Base-by-base conservation (phyloP, 495 filamentous ascomycete species). In the Margaritispora aquatica region DNA sequence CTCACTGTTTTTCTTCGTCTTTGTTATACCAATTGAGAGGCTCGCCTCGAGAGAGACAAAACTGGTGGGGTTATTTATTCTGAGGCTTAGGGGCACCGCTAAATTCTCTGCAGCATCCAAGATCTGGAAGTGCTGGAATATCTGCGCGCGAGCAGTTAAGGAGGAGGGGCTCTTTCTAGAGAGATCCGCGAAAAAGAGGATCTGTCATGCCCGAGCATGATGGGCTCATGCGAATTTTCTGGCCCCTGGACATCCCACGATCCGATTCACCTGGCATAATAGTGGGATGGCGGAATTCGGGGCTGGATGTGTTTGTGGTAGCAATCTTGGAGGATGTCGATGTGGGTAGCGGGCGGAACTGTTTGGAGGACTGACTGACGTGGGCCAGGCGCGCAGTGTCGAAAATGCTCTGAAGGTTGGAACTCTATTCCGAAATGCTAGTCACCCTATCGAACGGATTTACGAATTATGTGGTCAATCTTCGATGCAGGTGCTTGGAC, bases 191-290 rank as follows among this genome's bases (percentile, higher is more conserved):
- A n/a, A 1, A 21, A 61, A 62, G 61, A 56, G 64, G 63, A 60
- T 63, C 68, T 75, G 77, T 78, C 86, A 83, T 86, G 92, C 90
- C 87, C 84, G 86, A 91, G 81, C 77, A 96, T 89, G 88, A 96
- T 90, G 89, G 89, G 65, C 77, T 97, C 78, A 88, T 97, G 84
- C 88, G 94, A 72, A 84, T 99, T 76, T 97, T 99, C 74, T 99
- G 94, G 94, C 94, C 94, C 61, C 86, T 87, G 60, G 92, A 97
- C 76, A 84, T 89, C 36, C 78, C 85, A 23, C 82, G 85, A 68
- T 87, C 80, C 22, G 84, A 84, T 54, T 75, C 78, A 21, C 81
- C 87, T 31, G 95, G 95, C 8, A 87, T 95, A 48, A 84, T 99
- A 58, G 88, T 99, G 20, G 94, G 94, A 61, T 99, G 92, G 90